Evolutionary conservation across 768 basidiomycete species (phyloP), one percentile per base, ranked within the genome.

Genomic region (Collybia sordida): DNA sequence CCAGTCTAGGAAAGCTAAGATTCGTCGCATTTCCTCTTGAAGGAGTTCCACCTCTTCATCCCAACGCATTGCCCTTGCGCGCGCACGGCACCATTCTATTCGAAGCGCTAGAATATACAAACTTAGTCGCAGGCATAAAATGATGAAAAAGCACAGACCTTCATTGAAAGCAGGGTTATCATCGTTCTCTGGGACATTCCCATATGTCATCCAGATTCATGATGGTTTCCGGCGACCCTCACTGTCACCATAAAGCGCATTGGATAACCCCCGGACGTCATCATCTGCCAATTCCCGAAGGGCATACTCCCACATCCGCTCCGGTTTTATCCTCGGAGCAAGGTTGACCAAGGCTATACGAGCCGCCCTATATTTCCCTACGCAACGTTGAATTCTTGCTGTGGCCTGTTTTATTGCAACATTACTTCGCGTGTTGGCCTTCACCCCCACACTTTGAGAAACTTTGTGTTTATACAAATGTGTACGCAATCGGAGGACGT

Each of bases 31-130:
- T 19, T 54, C 53, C 50, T 54, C 51, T 8, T 25, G 24, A 1
- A 54, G 45, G 18, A 52, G 25, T 21, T 45, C 25, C 19, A 52
- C 44, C 39, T 54, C 53, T 27, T 54, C 53, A n/a, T 22, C 36
- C 53, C 53, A 54, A 8, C 39, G 41, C 45, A 54, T 53, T 15
- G 39, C 45, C 9, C 23, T 1, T 17, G 51, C 54, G 22, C 47
- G 46, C 24, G 45, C 48, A 45, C 51, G 50, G 44, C 53, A 54
- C 23, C 41, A 58, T 24, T 58, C 47, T 17, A 52, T 51, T 2
- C 50, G 40, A 28, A 55, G 47, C n/a, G 40, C 53, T 58, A 44
- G 19, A 31, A 21, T 22, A 36, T 38, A n/a, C n/a, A n/a, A 27
- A 22, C 17, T 23, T 21, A 42, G 40, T 24, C 3, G 17, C 15